These are phyloP conservation scores for Trichomonascus vanleenenianus DNA, from an alignment of 805 yeast genomes.

Conservation along the genomic window DNA sequence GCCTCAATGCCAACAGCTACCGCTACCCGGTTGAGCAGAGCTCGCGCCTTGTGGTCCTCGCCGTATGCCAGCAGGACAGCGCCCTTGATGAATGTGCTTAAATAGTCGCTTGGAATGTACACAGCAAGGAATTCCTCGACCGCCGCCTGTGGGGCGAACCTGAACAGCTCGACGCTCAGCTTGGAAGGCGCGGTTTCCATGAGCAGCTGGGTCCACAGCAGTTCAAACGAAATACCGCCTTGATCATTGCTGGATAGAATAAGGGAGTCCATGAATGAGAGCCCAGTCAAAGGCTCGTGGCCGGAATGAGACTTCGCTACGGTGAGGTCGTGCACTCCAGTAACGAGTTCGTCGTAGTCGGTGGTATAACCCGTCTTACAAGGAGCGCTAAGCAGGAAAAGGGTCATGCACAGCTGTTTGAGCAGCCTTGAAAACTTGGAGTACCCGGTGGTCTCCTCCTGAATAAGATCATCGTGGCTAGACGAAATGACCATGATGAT, in stretches of 20 bases:
- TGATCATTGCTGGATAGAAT: too few relatives aligned
- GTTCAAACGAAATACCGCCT: too few relatives aligned
- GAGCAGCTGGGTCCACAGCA: too few relatives aligned
- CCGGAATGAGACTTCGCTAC: not conserved
- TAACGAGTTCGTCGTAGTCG: not conserved
- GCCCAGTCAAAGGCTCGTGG: too few relatives aligned
- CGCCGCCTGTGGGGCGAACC: too few relatives aligned
- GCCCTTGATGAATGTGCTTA: constrained; percentile 1
- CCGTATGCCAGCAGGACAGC: not conserved
- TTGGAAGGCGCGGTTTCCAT: too few relatives aligned
- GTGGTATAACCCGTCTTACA: not conserved
- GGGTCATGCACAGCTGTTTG: constrained; percentile 1
- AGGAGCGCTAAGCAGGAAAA: not conserved
- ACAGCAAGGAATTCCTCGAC: not conserved
- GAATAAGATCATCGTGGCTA: constrained; percentile 4
- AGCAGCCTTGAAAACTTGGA: constrained; percentile 1
- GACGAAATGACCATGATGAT: constrained; percentile 4
- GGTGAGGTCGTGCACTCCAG: not conserved
- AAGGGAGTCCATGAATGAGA: too few relatives aligned
- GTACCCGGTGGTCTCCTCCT: constrained; percentile 4
- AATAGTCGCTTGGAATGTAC: not conserved
- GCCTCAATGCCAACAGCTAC: not conserved
- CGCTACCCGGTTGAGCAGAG: not conserved
- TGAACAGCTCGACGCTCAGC: too few relatives aligned
- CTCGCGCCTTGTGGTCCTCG: not conserved